Percentiles rank a stretch among this genome's conserved stretches.
phyloP scores from a whole-genome alignment of 257 asterid genomes.

The Leptodermis oblonga region DNA sequence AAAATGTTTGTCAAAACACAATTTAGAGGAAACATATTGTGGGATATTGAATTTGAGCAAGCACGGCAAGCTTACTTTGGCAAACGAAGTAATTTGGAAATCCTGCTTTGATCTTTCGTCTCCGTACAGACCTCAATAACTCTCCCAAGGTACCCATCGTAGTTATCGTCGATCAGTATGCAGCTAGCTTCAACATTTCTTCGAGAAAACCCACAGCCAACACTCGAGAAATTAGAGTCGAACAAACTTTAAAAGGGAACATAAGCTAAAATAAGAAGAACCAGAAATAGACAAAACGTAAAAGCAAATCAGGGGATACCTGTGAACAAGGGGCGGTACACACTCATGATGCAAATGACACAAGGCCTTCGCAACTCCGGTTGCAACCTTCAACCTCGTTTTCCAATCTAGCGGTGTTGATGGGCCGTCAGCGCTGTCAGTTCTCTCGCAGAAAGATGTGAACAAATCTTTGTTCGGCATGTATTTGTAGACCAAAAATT shows the following conservation, averaged over 20 bases:
- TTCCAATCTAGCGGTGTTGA: conserved; percentile 4
- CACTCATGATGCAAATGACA: conserved; percentile 15
- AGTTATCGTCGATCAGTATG: conserved; percentile 11
- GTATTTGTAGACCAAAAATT: conserved; percentile 12
- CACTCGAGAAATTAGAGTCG: not conserved
- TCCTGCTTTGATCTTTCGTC: not conserved
- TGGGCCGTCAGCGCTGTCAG: not conserved
- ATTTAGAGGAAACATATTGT: not conserved
- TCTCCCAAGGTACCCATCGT: conserved; percentile 12
- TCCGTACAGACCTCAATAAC: not conserved
- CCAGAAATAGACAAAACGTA: not conserved
- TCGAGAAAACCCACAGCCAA: not conserved
- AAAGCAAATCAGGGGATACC: conserved; percentile 5
- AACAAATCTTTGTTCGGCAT: not conserved
- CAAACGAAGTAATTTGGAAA: not conserved
- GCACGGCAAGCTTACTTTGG: not conserved
- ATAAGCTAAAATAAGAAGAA: not conserved
- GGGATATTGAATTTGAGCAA: not conserved
- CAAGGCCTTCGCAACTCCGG: conserved; percentile 12
- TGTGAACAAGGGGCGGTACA: conserved; percentile 16
- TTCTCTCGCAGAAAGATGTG: not conserved
- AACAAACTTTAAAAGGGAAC: too few species aligned
- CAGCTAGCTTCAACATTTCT: conserved; percentile 18
- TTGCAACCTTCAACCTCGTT: conserved; percentile 13
- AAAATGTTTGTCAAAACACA: not conserved